Evolutionary conservation across 1,139 yeast genomes (phyloP).

Genomic region (Pneumocystis sp.): DNA sequence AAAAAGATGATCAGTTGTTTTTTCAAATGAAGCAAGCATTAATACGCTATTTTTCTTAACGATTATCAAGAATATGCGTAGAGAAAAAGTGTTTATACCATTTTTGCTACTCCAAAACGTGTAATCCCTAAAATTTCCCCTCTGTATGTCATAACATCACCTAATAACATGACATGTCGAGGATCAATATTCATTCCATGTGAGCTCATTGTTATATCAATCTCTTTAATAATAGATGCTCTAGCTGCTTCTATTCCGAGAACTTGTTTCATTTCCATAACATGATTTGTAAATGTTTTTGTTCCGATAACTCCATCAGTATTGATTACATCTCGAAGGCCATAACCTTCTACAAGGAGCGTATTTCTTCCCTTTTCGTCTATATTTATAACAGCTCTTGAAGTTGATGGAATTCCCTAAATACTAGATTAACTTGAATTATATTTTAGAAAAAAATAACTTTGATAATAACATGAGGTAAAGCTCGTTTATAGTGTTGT

Average conservation of each 20-base stretch:
- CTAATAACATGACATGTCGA: slow-evolving; percentile 91
- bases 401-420: slow-evolving; percentile 64
- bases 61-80: neutral
- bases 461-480: slow-evolving; percentile 80
- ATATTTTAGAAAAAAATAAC: neutral
- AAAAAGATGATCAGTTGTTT: slow-evolving; percentile 94
- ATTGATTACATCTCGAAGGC: slow-evolving; percentile 88
- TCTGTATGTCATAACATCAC: slow-evolving; percentile 97
- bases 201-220: slow-evolving; percentile 94
- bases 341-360: slow-evolving; percentile 92
- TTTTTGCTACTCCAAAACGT: slow-evolving; percentile 90
- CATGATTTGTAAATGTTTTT: slow-evolving; percentile 79
- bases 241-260: slow-evolving; percentile 98
- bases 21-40: slow-evolving; percentile 93
- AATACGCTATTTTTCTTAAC: slow-evolving; percentile 69
- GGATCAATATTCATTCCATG: slow-evolving; percentile 99
- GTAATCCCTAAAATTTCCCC: slow-evolving; percentile 98
- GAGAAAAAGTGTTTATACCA: slow-evolving; percentile 28
- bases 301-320: slow-evolving; percentile 92
- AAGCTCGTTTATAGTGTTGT: slow-evolving; percentile 71
- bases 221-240: slow-evolving; percentile 79
- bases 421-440: neutral
- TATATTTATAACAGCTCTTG: slow-evolving; percentile 93
- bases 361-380: slow-evolving; percentile 49
- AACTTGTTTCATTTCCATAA: slow-evolving; percentile 75